Evolutionary conservation across 805 yeast genomes (phyloP).

Genomic region (Candida jianshihensis): DNA sequence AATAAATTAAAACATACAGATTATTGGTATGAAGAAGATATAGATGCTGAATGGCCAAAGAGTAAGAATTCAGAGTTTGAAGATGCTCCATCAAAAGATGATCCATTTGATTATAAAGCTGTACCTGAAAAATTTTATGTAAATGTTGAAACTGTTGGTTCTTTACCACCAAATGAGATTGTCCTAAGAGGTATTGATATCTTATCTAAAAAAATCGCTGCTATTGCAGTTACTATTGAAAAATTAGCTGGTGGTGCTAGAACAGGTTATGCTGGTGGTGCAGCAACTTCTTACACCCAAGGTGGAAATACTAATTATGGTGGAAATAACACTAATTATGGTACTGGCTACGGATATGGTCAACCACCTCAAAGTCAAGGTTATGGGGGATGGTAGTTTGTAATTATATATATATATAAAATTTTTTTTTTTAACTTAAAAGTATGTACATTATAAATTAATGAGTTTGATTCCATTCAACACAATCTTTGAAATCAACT

Average conservation of each 20-base stretch:
- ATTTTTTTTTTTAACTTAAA: background rate
- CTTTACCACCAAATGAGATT: slow-evolving; percentile 82
- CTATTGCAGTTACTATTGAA: slow-evolving; percentile 49
- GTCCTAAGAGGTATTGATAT: slow-evolving; percentile 79
- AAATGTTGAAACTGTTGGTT: slow-evolving; percentile 90
- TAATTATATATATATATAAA: background rate
- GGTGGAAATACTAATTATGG: slow-evolving; percentile 25
- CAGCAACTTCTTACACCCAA: slow-evolving; percentile 15
- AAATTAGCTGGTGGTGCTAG: slow-evolving; percentile 39
- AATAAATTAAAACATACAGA: slow-evolving; percentile 94
- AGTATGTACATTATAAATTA: background rate
- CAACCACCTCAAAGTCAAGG: slow-evolving; percentile 7
- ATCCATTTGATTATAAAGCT: slow-evolving; percentile 77
- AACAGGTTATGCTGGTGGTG: slow-evolving; percentile 32
- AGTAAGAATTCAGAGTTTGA: slow-evolving; percentile 89
- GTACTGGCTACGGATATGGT: slow-evolving; percentile 24
- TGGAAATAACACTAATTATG: slow-evolving; percentile 24
- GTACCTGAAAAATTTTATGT: slow-evolving; percentile 76
- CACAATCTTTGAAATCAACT: slow-evolving; percentile 71
- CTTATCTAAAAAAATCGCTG: slow-evolving; percentile 85
- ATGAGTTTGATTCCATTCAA: slow-evolving; percentile 57
- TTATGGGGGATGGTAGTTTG: slow-evolving; percentile 1
- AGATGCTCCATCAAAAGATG: slow-evolving; percentile 87
- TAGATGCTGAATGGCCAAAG: slow-evolving; percentile 90
- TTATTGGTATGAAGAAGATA: slow-evolving; percentile 90